Evolutionary conservation across 2,329 filamentous ascomycete species (phyloP), one percentile per base, ranked within the genome.

Genomic region (Colletotrichum camelliae): DNA sequence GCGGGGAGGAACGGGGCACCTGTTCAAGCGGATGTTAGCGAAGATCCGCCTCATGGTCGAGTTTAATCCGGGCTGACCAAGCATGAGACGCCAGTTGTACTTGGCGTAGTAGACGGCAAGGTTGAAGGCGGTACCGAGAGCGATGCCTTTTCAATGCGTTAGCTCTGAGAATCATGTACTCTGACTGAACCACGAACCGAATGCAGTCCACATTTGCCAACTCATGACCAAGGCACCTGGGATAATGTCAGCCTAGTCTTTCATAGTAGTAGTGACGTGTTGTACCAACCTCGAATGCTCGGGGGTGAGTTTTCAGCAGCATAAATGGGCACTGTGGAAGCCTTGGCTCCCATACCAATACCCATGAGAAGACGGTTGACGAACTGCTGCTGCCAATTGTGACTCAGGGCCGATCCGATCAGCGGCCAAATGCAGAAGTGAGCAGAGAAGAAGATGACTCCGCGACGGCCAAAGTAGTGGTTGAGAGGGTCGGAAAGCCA

Each of bases 281-380:
- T 37, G 58, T 24, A 21, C 18, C 24, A n/a, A 62, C 94, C 93
- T 80, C 94, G 89, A 68, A 95, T 92, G 5, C 87, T 83, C 3
- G 93, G 91, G 0, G 94, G 94, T 0, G 92, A 89, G 66, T 91
- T 94, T 82, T 96, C 94, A 2, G 94, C 94, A 1, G 93, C 92
- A 79, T 95, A 96, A 35, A 96, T 92, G 0, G 94, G 94, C 0
- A 93, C 91, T 0, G 88, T 91, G 1, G 89, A 90, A 7, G 91
- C 90, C 80, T 94, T 94, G 16, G 91, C 88, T 13, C 93, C 93
- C 81, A 94, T 93, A 1, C 92, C 93, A 37, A 95, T 89, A 0
- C 94, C 94, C 79, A 95, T 89, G 6, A 92, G 86, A 71, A 95
- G 91, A 68, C 94, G 90, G 62, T 91, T 91, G 69, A 92, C 87